phyloP scores from a whole-genome alignment of 2,329 filamentous ascomycete species.

The Diaporthe sp. region DNA sequence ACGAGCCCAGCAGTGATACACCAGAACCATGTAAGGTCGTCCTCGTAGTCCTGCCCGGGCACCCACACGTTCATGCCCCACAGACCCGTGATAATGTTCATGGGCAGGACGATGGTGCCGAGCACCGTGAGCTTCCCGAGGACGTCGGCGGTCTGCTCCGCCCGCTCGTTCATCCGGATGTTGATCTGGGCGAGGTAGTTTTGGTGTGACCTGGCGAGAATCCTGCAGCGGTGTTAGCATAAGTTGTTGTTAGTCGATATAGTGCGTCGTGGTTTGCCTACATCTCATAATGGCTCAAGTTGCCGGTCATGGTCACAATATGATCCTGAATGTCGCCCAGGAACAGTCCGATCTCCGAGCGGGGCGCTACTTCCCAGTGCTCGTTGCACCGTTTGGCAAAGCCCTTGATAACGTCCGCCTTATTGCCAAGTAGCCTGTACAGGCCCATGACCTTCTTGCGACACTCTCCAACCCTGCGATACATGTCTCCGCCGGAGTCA shows the following conservation, averaged over 20 bases:
- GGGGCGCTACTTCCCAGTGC: constrained; percentile 95
- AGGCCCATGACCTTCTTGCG: constrained; percentile 98
- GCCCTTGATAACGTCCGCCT: constrained; percentile 98
- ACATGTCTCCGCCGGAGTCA: constrained; percentile 81
- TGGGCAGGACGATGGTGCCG: constrained; percentile 95
- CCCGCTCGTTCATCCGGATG: constrained; percentile 97
- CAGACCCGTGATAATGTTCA: constrained; percentile 98
- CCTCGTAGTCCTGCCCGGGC: constrained; percentile 87
- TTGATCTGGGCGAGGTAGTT: constrained; percentile 99
- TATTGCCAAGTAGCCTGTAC: constrained; percentile 93
- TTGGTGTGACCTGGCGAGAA: constrained; percentile 90
- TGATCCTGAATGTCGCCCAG: constrained; percentile 99
- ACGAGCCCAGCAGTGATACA: constrained; percentile 81
- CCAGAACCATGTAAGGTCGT: constrained; percentile 81
- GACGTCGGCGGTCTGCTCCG: constrained; percentile 95
- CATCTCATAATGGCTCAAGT: constrained; percentile 96
- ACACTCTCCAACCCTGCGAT: constrained; percentile 91
- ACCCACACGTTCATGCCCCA: constrained; percentile 99
- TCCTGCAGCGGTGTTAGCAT: constrained; percentile 62
- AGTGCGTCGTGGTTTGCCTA: constrained; percentile 59
- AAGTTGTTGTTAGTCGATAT: constrained; percentile 41
- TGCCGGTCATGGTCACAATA: constrained; percentile 98
- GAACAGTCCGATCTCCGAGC: constrained; percentile 97
- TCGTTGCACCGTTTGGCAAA: constrained; percentile 99
- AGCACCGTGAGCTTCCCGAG: constrained; percentile 95